phyloP scores from a whole-genome alignment of 2,329 filamentous ascomycete genomes.

The Arachnomyces sp. region DNA sequence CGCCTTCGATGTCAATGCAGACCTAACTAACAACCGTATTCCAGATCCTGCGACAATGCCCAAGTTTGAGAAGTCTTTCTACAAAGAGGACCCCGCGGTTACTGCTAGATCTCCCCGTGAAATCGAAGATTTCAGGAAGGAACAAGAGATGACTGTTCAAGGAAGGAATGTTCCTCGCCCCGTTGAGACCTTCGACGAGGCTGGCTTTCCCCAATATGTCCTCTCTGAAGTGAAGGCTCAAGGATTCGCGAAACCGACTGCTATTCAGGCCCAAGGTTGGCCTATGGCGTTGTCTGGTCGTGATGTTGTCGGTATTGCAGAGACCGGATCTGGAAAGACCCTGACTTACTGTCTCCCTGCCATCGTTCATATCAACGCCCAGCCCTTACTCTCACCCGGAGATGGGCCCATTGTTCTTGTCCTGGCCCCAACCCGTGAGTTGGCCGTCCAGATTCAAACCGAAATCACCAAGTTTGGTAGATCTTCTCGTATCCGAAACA shows the following conservation, averaged over 20 bases:
- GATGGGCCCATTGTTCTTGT: slow-evolving; percentile 96
- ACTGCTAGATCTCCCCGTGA: slow-evolving; percentile 65
- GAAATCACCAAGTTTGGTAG: slow-evolving; percentile 98
- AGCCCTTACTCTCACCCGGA: slow-evolving; percentile 88
- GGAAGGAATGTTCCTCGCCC: slow-evolving; percentile 81
- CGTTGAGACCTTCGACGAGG: slow-evolving; percentile 95
- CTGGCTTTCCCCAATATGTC: slow-evolving; percentile 92
- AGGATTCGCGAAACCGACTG: slow-evolving; percentile 85
- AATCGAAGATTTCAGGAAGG: slow-evolving; percentile 78
- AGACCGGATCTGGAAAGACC: slow-evolving; percentile 98
- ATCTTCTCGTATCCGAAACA: slow-evolving; percentile 96
- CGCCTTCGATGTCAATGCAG: slow-evolving; percentile 2
- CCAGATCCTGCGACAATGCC: slow-evolving; percentile 69
- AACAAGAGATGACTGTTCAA: slow-evolving; percentile 75
- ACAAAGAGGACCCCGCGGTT: slow-evolving; percentile 87
- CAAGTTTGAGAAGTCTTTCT: slow-evolving; percentile 99
- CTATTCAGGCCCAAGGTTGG: slow-evolving; percentile 98
- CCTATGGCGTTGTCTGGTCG: slow-evolving; percentile 97
- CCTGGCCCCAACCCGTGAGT: slow-evolving; percentile 90
- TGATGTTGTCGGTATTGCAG: slow-evolving; percentile 97
- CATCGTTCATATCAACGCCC: slow-evolving; percentile 99
- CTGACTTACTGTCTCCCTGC: slow-evolving; percentile 95
- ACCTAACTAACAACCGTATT: slow-evolving; percentile 8
- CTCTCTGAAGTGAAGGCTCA: slow-evolving; percentile 98
- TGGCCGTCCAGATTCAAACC: slow-evolving; percentile 96